These are phyloP conservation scores for Brassica incana DNA, from an alignment of 345 rosid species.

Conservation along the genomic window DNA sequence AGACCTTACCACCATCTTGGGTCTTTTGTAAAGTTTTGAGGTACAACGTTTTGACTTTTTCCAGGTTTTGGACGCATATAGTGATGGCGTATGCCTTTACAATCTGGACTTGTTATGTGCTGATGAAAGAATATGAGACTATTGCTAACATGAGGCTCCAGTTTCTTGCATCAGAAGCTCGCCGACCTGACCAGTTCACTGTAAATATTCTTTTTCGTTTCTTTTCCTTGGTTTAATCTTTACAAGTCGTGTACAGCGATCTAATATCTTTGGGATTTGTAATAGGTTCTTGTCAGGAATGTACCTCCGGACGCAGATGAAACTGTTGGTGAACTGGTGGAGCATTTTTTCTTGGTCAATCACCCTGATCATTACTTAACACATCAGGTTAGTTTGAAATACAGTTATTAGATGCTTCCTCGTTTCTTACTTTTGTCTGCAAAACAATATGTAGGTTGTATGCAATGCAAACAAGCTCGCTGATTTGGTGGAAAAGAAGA, in stretches of 20 bases:
- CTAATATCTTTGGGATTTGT: constrained; percentile 15
- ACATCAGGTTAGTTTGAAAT: constrained; percentile 51
- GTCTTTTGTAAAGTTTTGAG: constrained; percentile 6
- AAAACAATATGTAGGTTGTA: constrained; percentile 60
- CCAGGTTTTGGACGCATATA: constrained; percentile 87
- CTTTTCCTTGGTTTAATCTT: not conserved
- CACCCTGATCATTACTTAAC: constrained; percentile 75
- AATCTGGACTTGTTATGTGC: constrained; percentile 85
- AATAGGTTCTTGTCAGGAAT: constrained; percentile 80
- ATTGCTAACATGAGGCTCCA: constrained; percentile 83
- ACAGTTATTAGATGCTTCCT: not conserved
- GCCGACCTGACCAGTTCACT: constrained; percentile 88
- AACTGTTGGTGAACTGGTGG: constrained; percentile 78
- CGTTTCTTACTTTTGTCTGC: constrained; percentile 17
- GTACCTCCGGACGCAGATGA: constrained; percentile 86
- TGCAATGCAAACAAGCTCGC: constrained; percentile 87
- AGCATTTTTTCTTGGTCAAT: constrained; percentile 80
- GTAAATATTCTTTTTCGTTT: constrained; percentile 47
- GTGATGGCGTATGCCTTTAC: constrained; percentile 87
- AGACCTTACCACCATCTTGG: not conserved
- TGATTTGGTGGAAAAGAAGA: constrained; percentile 72
- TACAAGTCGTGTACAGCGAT: no score
- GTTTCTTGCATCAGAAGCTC: constrained; percentile 78
- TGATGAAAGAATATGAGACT: constrained; percentile 76
- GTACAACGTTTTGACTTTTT: not conserved